Percentiles rank a stretch among this genome's conserved stretches.
Evolutionary conservation across 1,284 basidiomycete species (phyloP).

Genomic region (Megacollybia platyphylla): DNA sequence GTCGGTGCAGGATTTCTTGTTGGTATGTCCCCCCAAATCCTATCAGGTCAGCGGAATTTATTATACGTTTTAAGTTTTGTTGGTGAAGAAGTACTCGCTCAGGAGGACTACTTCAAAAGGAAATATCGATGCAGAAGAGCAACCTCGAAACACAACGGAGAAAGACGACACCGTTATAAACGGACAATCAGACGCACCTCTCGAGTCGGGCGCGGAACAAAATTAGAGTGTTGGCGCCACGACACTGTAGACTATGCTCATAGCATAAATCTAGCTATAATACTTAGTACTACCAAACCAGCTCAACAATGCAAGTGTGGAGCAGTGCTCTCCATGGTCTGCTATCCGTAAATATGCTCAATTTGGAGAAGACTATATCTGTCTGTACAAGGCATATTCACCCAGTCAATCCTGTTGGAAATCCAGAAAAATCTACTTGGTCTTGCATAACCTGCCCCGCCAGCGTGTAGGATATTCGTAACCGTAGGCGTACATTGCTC

Average conservation of each 20-base stretch:
- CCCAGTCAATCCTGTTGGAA: constrained; percentile 71
- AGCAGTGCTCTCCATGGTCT: no score
- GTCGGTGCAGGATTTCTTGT: constrained; percentile 45
- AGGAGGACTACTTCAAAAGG: no score
- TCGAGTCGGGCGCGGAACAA: background rate
- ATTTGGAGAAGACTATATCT: no score
- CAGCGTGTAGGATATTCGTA: constrained; percentile 72
- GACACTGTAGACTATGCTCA: background rate
- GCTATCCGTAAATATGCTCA: no score
- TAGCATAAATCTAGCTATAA: background rate
- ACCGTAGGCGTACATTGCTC: constrained; percentile 75
- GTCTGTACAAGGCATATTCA: constrained; percentile 5
- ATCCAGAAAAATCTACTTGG: constrained; percentile 89
- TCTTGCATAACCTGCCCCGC: constrained; percentile 71
- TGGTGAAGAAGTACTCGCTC: no score
- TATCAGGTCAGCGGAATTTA: no score
- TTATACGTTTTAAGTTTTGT: no score
- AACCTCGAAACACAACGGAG: constrained; percentile 21
- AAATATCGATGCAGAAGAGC: no score
- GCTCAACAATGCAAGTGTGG: background rate
- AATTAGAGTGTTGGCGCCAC: background rate
- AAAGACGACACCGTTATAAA: constrained; percentile 52
- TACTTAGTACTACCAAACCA: background rate
- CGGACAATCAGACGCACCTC: background rate
- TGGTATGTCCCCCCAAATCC: constrained; percentile 20